Evolutionary conservation across 2,329 filamentous ascomycete species (phyloP).

Genomic region (Coleophoma cylindrospora): DNA sequence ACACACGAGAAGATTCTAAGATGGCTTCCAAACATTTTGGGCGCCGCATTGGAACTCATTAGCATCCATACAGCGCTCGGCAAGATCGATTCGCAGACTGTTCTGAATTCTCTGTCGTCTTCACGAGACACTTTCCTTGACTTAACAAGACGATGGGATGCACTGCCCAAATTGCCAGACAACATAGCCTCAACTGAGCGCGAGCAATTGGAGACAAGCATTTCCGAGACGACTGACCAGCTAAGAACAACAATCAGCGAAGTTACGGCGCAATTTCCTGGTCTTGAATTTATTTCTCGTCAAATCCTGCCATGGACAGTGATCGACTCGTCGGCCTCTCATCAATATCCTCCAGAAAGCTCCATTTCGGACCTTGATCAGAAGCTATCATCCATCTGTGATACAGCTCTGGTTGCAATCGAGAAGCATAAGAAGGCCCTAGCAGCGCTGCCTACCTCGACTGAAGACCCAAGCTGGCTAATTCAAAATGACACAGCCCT

Average conservation of each 20-base stretch:
- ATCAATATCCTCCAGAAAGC: constrained; percentile 2
- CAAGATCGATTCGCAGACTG: constrained; percentile 35
- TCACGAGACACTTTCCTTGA: constrained; percentile 45
- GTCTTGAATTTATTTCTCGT: constrained; percentile 58
- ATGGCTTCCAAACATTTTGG: constrained; percentile 69
- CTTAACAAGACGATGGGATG: constrained; percentile 35
- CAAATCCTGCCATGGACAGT: constrained; percentile 64
- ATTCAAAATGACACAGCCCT: constrained; percentile 29
- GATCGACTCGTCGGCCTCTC: constrained; percentile 14
- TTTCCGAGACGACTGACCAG: constrained; percentile 10
- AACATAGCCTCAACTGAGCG: constrained; percentile 40
- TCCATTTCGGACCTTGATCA: constrained; percentile 43
- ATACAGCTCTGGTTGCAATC: constrained; percentile 73
- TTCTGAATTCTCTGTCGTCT: constrained; percentile 39
- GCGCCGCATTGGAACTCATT: constrained; percentile 56
- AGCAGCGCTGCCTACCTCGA: constrained; percentile 48
- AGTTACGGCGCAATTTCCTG: constrained; percentile 43
- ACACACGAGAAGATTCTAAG: constrained; percentile 26
- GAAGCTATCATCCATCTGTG: constrained; percentile 59
- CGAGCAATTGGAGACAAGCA: constrained; percentile 10
- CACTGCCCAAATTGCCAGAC: constrained; percentile 43
- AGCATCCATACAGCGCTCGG: constrained; percentile 64
- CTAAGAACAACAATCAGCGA: constrained; percentile 30
- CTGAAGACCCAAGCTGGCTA: constrained; percentile 61
- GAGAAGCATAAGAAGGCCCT: constrained; percentile 63